Conservation (phyloP, 2,329 filamentous ascomycete species). For the Fusarium anthophilum region DNA sequence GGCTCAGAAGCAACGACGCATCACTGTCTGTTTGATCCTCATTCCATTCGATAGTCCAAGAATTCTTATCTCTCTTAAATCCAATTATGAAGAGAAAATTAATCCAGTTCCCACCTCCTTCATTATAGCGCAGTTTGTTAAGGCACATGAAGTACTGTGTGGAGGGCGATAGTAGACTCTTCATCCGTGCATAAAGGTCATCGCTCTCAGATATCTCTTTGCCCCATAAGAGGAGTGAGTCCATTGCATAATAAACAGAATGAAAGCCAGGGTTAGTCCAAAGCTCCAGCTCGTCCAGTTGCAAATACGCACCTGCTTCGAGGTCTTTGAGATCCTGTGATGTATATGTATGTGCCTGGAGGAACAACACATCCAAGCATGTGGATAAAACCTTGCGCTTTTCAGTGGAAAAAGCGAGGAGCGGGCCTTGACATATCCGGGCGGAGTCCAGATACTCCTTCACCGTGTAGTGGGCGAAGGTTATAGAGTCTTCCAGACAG, state of each 20-base stretch:
- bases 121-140: fast-evolving
- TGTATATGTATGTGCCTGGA: fast-evolving
- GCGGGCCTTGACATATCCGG: background rate
- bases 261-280: no score
- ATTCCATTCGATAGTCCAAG: background rate
- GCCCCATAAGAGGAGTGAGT: fast-evolving
- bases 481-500: background rate
- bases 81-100: fast-evolving
- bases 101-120: fast-evolving
- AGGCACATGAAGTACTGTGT: background rate
- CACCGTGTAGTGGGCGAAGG: background rate
- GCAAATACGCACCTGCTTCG: fast-evolving
- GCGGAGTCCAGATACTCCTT: background rate
- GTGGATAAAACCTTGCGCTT: fast-evolving
- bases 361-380: fast-evolving
- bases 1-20: fast-evolving
- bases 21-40: fast-evolving
- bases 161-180: fast-evolving
- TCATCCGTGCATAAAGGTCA: fast-evolving
- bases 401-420: fast-evolving
- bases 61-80: no score
- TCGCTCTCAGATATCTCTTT: background rate
- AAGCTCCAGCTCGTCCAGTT: fast-evolving
- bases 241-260: fast-evolving
- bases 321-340: fast-evolving